Percentiles rank a stretch among this genome's conserved stretches.
These are phyloP conservation scores for Phycomyces nitens DNA, from an alignment of 192 early-diverging fungal genomes.

Conservation along the genomic window DNA sequence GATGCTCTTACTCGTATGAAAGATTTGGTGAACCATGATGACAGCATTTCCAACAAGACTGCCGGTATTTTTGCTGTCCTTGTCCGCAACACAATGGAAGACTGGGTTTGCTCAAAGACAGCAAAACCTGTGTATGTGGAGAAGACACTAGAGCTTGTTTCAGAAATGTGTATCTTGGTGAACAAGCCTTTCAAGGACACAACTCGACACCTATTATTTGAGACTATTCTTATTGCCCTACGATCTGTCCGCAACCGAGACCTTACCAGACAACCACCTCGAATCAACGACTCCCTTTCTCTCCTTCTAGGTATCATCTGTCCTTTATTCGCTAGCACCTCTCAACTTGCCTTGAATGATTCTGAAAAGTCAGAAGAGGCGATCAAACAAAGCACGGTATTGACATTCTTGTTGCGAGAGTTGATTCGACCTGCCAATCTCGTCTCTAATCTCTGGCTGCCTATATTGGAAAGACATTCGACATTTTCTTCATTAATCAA, in stretches of 20 bases:
- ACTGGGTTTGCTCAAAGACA: slow-evolving; percentile 16
- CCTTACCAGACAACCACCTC: not conserved
- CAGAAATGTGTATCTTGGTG: not conserved
- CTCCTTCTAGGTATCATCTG: not conserved
- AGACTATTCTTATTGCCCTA: not conserved
- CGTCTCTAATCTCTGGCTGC: slow-evolving; percentile 37
- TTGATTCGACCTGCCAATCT: slow-evolving; percentile 36
- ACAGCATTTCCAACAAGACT: not conserved
- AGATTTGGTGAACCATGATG: not conserved
- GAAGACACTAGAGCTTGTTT: not conserved
- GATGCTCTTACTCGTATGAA: not conserved
- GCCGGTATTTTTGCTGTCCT: slow-evolving; percentile 5
- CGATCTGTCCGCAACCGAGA: not conserved
- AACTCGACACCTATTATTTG: not conserved
- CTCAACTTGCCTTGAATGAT: not conserved
- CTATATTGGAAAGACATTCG: slow-evolving; percentile 28
- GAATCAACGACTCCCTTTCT: not conserved
- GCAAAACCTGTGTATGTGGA: not conserved
- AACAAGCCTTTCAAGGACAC: not conserved
- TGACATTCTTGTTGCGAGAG: slow-evolving; percentile 38
- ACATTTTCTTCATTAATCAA: slow-evolving; percentile 36
- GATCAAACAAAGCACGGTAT: slow-evolving; percentile 37
- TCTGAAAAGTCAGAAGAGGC: not conserved
- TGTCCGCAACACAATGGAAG: slow-evolving; percentile 14
- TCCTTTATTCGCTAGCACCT: not conserved